phyloP scores from a whole-genome alignment of 805 yeast species.

The Trichomonascus vanleenenianus region DNA sequence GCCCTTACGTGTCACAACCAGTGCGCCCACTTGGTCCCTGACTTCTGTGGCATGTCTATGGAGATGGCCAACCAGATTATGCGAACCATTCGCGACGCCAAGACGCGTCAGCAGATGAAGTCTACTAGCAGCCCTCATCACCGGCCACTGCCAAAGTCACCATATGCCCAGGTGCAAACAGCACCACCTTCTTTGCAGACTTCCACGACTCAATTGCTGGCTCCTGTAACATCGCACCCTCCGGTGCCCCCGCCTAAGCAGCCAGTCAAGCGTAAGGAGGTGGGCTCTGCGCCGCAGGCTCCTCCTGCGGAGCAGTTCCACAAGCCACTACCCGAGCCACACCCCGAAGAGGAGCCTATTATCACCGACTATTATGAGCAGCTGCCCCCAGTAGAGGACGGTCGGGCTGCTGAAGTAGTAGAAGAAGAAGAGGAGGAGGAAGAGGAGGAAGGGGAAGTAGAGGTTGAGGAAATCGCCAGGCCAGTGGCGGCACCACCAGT shows the following conservation, averaged over 20 bases:
- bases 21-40: conserved; percentile 93
- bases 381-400: too few species aligned
- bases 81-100: conserved; percentile 72
- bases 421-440: conserved; percentile 8
- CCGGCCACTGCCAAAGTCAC: conserved; percentile 3
- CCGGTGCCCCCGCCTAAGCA: conserved; percentile 20
- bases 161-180: background rate
- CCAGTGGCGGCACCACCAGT: background rate
- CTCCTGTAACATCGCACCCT: conserved; percentile 6
- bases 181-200: background rate
- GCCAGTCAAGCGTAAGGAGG: conserved; percentile 23
- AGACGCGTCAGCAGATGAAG: conserved; percentile 29
- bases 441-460: conserved; percentile 6
- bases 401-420: too few species aligned
- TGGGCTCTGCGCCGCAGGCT: conserved; percentile 17
- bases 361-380: background rate
- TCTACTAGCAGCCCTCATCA: conserved; percentile 6
- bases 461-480: background rate
- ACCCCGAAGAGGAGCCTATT: background rate
- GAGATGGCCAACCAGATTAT: conserved; percentile 89
- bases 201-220: conserved; percentile 2
- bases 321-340: conserved; percentile 8
- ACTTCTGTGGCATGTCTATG: conserved; percentile 98
- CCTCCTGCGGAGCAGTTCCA: conserved; percentile 4
- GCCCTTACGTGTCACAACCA: conserved; percentile 90